phyloP scores from a whole-genome alignment of 495 filamentous ascomycete genomes.

The Margaritispora aquatica region DNA sequence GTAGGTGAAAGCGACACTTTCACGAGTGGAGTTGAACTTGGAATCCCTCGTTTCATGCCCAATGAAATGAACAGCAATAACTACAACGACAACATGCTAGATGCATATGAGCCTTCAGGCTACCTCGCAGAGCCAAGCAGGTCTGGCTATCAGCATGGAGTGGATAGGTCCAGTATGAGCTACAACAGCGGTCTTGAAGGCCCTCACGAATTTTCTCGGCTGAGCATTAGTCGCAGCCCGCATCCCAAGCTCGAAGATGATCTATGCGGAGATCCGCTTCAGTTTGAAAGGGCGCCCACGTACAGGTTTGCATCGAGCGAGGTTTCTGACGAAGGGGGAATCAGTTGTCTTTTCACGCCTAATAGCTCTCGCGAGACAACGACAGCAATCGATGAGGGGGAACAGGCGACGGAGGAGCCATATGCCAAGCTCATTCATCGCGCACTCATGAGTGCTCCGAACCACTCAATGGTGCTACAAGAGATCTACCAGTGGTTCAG shows the following conservation, averaged over 20 bases:
- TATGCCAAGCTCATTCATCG: conserved; percentile 80
- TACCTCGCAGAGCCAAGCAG: conserved; percentile 10
- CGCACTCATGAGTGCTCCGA: conserved; percentile 60
- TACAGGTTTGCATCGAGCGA: conserved; percentile 12
- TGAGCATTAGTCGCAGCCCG: conserved; percentile 11
- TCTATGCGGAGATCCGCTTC: background rate
- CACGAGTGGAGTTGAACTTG: background rate
- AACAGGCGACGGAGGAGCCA: conserved; percentile 42
- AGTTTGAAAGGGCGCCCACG: background rate
- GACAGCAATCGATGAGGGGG: conserved; percentile 17
- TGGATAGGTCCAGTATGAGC: background rate
- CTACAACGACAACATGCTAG: conserved; percentile 1
- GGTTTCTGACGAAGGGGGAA: conserved; percentile 14
- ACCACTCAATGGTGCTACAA: conserved; percentile 67
- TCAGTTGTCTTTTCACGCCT: too few relatives aligned
- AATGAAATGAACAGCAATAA: conserved; percentile 4
- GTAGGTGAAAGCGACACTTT: background rate
- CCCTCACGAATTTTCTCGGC: conserved; percentile 9
- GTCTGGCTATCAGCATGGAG: background rate
- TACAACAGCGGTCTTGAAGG: conserved; percentile 7
- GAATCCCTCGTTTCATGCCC: background rate
- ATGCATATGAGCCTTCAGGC: conserved; percentile 3
- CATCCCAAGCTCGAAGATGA: conserved; percentile 14
- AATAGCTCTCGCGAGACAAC: conserved; percentile 22
- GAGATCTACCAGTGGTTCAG: conserved; percentile 91